Evolutionary conservation across 768 basidiomycete genomes (phyloP).

Genomic region (Mycena indigotica): DNA sequence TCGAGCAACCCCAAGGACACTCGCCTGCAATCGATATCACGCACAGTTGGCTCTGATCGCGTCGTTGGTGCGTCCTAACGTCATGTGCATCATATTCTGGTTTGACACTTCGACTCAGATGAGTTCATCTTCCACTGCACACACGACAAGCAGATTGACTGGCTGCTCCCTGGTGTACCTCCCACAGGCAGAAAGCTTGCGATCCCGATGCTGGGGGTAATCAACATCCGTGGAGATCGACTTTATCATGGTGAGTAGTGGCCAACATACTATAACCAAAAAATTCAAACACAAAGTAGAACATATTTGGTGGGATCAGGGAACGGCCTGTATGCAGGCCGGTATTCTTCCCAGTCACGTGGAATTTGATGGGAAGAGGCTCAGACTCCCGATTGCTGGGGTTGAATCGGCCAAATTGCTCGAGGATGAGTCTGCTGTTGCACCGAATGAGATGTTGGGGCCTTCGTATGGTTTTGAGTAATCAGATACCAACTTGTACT

Average conservation of each 20-base stretch:
- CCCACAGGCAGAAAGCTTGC: constrained; percentile 50
- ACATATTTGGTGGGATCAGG: constrained; percentile 37
- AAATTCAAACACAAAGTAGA: constrained; percentile 10
- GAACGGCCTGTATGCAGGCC: constrained; percentile 26
- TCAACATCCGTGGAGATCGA: constrained; percentile 48
- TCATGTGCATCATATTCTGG: not conserved
- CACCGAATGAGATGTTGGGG: constrained; percentile 31
- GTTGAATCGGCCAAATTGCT: constrained; percentile 27
- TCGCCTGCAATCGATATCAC: constrained; percentile 46
- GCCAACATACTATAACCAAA: not conserved
- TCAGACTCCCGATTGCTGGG: constrained; percentile 31
- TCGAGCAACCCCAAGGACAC: constrained; percentile 52
- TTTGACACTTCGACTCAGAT: constrained; percentile 32
- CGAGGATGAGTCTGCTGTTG: constrained; percentile 27
- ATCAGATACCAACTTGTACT: no score
- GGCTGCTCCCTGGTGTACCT: constrained; percentile 56
- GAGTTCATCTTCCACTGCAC: constrained; percentile 54
- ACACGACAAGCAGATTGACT: constrained; percentile 47
- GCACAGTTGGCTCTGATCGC: constrained; percentile 53
- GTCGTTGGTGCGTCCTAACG: constrained; percentile 43
- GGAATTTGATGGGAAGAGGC: constrained; percentile 21
- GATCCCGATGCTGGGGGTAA: constrained; percentile 58
- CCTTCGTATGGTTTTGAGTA: constrained; percentile 26
- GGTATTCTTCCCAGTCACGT: constrained; percentile 28
- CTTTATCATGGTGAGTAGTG: constrained; percentile 26